Base-by-base conservation (phyloP, 352 stramenopile species). In the Globisporangium parvum region DNA sequence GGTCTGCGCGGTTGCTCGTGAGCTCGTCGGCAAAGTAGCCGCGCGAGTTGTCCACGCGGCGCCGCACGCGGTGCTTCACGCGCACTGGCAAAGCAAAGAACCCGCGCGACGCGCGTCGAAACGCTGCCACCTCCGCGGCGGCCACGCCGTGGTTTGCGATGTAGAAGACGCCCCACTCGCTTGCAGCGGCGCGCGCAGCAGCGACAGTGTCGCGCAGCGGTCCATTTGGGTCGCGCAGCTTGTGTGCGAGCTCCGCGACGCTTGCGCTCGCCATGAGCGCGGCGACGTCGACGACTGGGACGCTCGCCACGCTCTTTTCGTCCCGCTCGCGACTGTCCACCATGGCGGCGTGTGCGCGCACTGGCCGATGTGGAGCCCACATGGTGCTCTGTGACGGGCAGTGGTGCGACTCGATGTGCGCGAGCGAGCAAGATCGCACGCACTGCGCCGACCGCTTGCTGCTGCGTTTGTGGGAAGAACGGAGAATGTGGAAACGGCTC, bases 21-120 rank as follows among this genome's bases (percentile, higher is more conserved):
- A 98, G 70, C 62, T 98, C 94, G 61, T 96, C 81, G 58, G 98
- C 88, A 69, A 96, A 97, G 66, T 89, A 98, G 15, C 94, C 93
- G 53, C 88, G 75, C 39, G 88, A 73, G 77, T 98, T 98, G 26
- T 62, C 71, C 45, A 60, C 76, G 52, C n/a, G 78, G 58, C 88
- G 95, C 8, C 62, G 86, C 47, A 96, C 55, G 1, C 51, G 59
- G 40, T 55, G 41, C 64, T 93, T 91, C n/a, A 67, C 55, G 2
- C 80, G 60, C 41, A 70, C 69, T 0, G 85, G 82, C 10, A 97
- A 66, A 10, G 31, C 51, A 67, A 98, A 98, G 70, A 97, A 97
- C 0, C 57, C 54, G 31, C 69, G 66, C 69, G 88, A 95, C 47
- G 70, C 62, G 14, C 59, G 42, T 21, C 80, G 69, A 54, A 97